A percentile compares a stretch with the other conserved stretches of the same genome.
phyloP scores from a whole-genome alignment of 2,329 filamentous ascomycete species.

The Triangularia verruculosa region DNA sequence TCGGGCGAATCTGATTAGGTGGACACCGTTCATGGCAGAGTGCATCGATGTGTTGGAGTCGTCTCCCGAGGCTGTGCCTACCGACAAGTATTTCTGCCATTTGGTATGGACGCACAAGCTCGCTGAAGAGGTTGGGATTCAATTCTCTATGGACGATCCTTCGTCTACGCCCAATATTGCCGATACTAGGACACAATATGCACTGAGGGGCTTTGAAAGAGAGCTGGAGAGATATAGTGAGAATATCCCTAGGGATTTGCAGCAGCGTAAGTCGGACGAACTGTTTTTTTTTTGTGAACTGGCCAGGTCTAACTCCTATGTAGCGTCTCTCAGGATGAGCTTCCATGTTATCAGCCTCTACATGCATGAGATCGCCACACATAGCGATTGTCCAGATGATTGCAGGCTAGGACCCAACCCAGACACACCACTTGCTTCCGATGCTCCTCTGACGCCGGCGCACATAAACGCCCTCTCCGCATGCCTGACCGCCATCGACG shows the following conservation, averaged over 20 bases:
- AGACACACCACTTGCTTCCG: constrained; percentile 43
- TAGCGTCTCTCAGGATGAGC: constrained; percentile 61
- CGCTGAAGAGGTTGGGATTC: constrained; percentile 64
- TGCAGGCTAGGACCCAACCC: constrained; percentile 46
- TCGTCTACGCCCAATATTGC: constrained; percentile 51
- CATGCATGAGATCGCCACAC: constrained; percentile 73
- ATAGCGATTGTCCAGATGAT: constrained; percentile 59
- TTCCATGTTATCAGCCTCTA: constrained; percentile 67
- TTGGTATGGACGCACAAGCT: constrained; percentile 59
- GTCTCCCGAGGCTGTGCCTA: constrained; percentile 52
- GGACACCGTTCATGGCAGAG: constrained; percentile 60
- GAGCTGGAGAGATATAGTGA: constrained; percentile 59
- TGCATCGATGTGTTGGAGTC: constrained; percentile 54
- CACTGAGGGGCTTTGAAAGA: constrained; percentile 62
- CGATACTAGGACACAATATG: constrained; percentile 62
- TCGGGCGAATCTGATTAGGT: constrained; percentile 58
- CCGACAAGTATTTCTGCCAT: constrained; percentile 57
- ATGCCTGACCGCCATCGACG: constrained; percentile 65
- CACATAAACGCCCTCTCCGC: constrained; percentile 65
- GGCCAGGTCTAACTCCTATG: constrained; percentile 21
- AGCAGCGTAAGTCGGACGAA: constrained; percentile 51
- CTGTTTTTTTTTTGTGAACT: background rate
- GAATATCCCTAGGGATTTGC: constrained; percentile 50
- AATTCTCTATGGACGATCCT: constrained; percentile 66
- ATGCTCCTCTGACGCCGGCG: constrained; percentile 46